Percentiles rank a stretch among this genome's conserved stretches.
phyloP scores from a whole-genome alignment of 768 basidiomycete genomes.

The Kwoniella shandongensis region DNA sequence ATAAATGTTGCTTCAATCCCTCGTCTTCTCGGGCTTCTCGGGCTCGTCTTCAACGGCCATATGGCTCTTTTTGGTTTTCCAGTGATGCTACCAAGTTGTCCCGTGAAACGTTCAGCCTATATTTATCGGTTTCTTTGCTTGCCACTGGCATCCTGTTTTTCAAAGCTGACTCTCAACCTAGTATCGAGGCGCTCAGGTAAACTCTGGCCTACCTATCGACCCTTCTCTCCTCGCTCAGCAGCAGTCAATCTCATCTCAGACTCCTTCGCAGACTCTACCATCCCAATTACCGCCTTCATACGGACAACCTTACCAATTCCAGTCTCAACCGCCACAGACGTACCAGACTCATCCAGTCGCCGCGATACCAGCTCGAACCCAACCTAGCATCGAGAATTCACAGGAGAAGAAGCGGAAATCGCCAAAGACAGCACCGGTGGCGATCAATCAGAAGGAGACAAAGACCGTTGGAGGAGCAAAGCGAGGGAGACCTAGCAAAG shows the following conservation, averaged over 20 bases:
- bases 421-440: neutral
- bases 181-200: neutral
- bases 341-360: slow-evolving; percentile 4
- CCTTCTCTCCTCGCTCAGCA: neutral
- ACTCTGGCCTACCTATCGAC: neutral
- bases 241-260: neutral
- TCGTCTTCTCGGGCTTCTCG: slow-evolving; percentile 11
- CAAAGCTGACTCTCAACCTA: no score
- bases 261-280: neutral
- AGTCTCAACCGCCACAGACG: slow-evolving; percentile 6
- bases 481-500: slow-evolving; percentile 17
- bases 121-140: no score
- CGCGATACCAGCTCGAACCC: neutral
- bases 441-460: neutral
- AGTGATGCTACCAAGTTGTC: neutral
- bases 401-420: slow-evolving; percentile 16
- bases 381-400: neutral
- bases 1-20: neutral
- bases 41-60: neutral
- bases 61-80: slow-evolving; percentile 1
- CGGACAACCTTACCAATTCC: slow-evolving; percentile 4
- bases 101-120: no score
- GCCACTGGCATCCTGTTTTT: no score
- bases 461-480: slow-evolving; percentile 8
- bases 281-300: slow-evolving; percentile 19